Conservation (phyloP, 768 basidiomycete species). For the Pleurotus sapidus region DNA sequence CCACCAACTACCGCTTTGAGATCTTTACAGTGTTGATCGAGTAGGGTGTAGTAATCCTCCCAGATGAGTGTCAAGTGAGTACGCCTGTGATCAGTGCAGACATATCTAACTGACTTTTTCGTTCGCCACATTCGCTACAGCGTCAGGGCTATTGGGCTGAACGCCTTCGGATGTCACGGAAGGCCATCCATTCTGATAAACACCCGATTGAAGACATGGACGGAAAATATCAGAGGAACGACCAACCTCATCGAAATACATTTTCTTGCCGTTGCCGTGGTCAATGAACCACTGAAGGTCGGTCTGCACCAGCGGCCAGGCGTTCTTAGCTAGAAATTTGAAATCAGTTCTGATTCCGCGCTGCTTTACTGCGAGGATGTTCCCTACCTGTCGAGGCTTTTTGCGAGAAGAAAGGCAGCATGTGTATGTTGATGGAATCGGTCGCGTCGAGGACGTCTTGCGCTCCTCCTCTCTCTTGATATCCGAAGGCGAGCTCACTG, state of each 20-base stretch:
- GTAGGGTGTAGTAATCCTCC: conserved; percentile 48
- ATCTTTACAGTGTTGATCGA: conserved; percentile 50
- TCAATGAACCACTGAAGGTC: conserved; percentile 58
- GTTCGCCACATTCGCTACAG: conserved; percentile 44
- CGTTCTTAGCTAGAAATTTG: conserved; percentile 31
- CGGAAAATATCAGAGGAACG: not conserved
- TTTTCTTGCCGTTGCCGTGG: conserved; percentile 58
- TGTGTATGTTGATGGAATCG: conserved; percentile 55
- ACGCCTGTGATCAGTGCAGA: not conserved
- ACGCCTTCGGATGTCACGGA: conserved; percentile 50
- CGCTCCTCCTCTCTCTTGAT: conserved; percentile 45
- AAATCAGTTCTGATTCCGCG: not conserved
- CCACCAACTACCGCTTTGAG: conserved; percentile 49
- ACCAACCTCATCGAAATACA: conserved; percentile 56
- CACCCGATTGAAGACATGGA: not conserved
- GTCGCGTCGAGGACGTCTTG: conserved; percentile 49
- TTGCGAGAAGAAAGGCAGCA: conserved; percentile 55
- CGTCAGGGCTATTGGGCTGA: conserved; percentile 49
- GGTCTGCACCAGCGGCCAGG: conserved; percentile 49
- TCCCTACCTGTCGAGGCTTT: conserved; percentile 41
- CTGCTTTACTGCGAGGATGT: no score
- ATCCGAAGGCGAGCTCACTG: conserved; percentile 46
- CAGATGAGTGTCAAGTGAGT: not conserved
- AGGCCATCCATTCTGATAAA: conserved; percentile 60
- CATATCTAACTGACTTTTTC: conserved; percentile 35